These are phyloP conservation scores for Fusarium mexicanum DNA, from an alignment of 2,329 filamentous ascomycete species.

Conservation along the genomic window DNA sequence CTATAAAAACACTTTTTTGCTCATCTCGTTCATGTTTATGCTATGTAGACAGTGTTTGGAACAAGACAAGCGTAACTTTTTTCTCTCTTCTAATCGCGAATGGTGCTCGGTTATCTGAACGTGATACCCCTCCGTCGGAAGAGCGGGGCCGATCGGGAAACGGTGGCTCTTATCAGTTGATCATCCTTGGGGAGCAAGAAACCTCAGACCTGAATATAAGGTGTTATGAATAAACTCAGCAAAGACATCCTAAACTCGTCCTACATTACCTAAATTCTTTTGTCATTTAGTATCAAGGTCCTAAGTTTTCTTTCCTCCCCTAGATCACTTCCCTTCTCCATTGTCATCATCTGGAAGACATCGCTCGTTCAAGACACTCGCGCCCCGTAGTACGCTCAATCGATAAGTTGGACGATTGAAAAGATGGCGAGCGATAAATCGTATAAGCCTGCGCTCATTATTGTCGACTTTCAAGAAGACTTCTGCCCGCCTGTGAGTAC, in stretches of 20 bases:
- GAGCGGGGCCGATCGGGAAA: conserved; percentile 9
- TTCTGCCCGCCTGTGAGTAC: conserved; percentile 86
- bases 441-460: conserved; percentile 66
- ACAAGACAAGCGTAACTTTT: neutral
- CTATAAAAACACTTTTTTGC: conserved; percentile 4
- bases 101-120: neutral
- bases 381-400: neutral
- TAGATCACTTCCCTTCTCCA: neutral
- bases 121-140: conserved; percentile 9
- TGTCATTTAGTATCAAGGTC: too few species aligned
- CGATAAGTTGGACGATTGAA: neutral
- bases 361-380: neutral
- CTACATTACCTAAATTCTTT: too few species aligned
- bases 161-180: conserved; percentile 9
- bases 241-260: too few species aligned
- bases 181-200: neutral
- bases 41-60: neutral
- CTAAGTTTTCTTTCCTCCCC: too few species aligned
- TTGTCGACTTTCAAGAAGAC: conserved; percentile 93
- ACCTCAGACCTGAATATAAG: too few species aligned
- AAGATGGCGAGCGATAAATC: conserved; percentile 6
- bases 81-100: neutral
- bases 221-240: too few species aligned
- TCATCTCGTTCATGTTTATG: neutral
- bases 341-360: neutral